A percentile compares a stretch with the other conserved stretches of the same genome.
phyloP scores from a whole-genome alignment of 2,329 filamentous ascomycete species.

The Phialophora verrucosa region DNA sequence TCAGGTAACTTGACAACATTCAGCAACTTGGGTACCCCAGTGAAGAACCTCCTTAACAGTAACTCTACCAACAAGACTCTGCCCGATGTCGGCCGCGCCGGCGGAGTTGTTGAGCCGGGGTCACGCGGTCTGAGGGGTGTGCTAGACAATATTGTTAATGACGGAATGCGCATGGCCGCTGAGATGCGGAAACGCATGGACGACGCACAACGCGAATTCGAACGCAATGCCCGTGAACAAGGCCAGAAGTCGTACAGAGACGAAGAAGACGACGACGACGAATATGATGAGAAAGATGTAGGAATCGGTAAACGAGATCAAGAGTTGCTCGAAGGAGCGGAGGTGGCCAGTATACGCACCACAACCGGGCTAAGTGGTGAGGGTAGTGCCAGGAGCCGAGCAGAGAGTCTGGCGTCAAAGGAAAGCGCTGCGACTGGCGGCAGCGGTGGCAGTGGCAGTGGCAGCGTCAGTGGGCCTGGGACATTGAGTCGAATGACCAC shows the following conservation, averaged over 20 bases:
- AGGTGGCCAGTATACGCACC: conserved; percentile 62
- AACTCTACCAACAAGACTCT: conserved; percentile 45
- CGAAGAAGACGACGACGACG: conserved; percentile 62
- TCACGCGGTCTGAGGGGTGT: conserved; percentile 88
- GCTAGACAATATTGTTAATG: conserved; percentile 94
- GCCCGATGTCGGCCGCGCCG: conserved; percentile 49
- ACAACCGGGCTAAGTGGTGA: conserved; percentile 33
- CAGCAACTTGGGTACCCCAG: conserved; percentile 67
- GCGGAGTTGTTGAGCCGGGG: conserved; percentile 66
- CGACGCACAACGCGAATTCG: conserved; percentile 89
- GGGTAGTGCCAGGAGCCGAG: conserved; percentile 25
- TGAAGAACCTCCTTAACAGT: conserved; percentile 49
- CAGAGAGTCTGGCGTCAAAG: conserved; percentile 24
- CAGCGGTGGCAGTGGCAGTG: not conserved
- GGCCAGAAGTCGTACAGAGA: conserved; percentile 49
- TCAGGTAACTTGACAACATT: conserved; percentile 83
- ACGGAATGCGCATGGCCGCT: conserved; percentile 93
- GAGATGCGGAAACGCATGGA: conserved; percentile 94
- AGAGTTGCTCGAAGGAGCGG: conserved; percentile 74
- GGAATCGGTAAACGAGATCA: conserved; percentile 56
- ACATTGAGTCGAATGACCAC: conserved; percentile 20
- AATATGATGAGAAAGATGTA: conserved; percentile 51
- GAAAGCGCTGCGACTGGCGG: not conserved
- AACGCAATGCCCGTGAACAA: conserved; percentile 75
- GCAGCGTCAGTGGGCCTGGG: conserved; percentile 9